phyloP scores from a whole-genome alignment of 371 early-diverging fungal species.

The Lichtheimia hyalospora region DNA sequence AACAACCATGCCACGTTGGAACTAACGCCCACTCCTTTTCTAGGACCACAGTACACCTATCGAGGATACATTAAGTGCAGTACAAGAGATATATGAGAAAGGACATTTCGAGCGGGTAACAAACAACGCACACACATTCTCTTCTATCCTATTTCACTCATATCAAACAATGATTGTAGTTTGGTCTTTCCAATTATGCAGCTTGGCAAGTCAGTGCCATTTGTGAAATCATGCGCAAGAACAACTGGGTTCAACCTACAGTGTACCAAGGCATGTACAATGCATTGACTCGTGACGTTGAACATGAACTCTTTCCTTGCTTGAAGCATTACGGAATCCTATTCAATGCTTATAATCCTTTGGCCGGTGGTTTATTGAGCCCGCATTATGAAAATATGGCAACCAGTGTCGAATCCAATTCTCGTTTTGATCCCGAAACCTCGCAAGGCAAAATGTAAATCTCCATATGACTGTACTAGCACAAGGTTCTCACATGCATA shows the following conservation, averaged over 20 bases:
- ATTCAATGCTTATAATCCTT: conserved; percentile 63
- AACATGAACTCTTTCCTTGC: conserved; percentile 62
- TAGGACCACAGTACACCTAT: conserved; percentile 43
- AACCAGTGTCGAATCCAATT: conserved; percentile 37
- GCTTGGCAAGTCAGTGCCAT: conserved; percentile 52
- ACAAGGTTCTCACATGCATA: not conserved
- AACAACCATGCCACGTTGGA: too few species aligned
- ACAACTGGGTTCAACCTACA: conserved; percentile 44
- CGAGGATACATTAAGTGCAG: conserved; percentile 39
- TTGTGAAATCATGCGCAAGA: conserved; percentile 35
- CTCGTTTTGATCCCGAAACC: conserved; percentile 54
- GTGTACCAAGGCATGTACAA: conserved; percentile 66
- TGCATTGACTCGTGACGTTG: conserved; percentile 62
- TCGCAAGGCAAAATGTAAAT: conserved; percentile 42
- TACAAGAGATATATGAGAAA: conserved; percentile 44
- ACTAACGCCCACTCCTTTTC: too few species aligned
- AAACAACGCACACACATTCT: too few species aligned
- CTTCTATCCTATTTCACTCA: too few species aligned
- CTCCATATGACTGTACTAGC: not conserved
- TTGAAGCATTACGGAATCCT: conserved; percentile 51
- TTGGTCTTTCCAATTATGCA: conserved; percentile 55
- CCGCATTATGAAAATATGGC: conserved; percentile 26
- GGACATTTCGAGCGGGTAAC: conserved; percentile 42
- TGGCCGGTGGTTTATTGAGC: conserved; percentile 59
- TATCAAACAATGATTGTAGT: conserved; percentile 8